Conservation (phyloP, 208 protist species). For the Wallacemonas rigidus region DNA sequence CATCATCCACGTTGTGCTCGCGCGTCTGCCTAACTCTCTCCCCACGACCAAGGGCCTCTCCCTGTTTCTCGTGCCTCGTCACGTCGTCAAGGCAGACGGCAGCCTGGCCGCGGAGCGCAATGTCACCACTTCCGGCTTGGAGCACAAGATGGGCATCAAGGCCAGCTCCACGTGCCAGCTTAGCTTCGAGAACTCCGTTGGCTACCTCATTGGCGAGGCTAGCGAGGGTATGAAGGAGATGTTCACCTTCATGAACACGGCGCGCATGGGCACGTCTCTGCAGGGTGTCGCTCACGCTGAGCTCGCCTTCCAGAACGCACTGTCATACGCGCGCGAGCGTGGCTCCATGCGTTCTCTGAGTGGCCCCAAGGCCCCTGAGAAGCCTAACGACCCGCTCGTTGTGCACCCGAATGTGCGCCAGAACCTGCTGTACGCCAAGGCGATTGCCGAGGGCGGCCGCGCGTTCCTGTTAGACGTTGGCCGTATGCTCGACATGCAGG, state of each 20-base stretch:
- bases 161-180: constrained; percentile 78
- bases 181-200: constrained; percentile 79
- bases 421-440: constrained; percentile 83
- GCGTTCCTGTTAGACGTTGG: constrained; percentile 73
- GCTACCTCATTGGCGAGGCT: constrained; percentile 84
- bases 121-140: constrained; percentile 63
- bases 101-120: constrained; percentile 61
- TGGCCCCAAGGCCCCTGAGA: constrained; percentile 57
- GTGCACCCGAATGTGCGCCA: constrained; percentile 80
- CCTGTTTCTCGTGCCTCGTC: constrained; percentile 91
- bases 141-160: constrained; percentile 93
- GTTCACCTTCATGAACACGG: constrained; percentile 92
- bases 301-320: constrained; percentile 85
- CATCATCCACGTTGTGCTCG: constrained; percentile 87
- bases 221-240: constrained; percentile 87
- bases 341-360: constrained; percentile 67
- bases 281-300: constrained; percentile 80
- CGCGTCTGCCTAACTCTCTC: constrained; percentile 61
- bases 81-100: constrained; percentile 70
- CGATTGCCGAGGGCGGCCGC: constrained; percentile 81
- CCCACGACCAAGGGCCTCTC: constrained; percentile 85
- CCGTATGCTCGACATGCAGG: constrained; percentile 67
- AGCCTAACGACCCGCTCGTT: constrained; percentile 65
- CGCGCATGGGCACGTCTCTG: constrained; percentile 75
- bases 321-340: constrained; percentile 74